A percentile compares a stretch with the other conserved stretches of the same genome.
Conservation (phyloP, 1,139 yeast species). For the Geotrichum reessii region DNA sequence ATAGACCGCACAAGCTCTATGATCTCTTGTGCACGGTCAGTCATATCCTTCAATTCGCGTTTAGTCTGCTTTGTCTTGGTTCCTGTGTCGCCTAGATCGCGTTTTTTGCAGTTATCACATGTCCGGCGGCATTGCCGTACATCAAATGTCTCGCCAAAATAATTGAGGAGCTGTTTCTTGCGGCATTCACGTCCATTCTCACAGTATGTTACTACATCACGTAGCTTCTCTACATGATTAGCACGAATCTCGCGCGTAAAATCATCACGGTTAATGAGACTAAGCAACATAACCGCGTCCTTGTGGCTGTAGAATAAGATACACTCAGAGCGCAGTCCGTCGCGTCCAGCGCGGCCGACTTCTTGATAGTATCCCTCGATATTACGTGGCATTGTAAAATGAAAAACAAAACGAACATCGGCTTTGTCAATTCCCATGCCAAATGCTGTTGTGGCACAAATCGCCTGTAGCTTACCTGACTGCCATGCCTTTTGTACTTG, state of each 20-base stretch:
- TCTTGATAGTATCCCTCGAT: slow-evolving; percentile 96
- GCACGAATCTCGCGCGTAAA: slow-evolving; percentile 61
- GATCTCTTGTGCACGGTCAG: slow-evolving; percentile 56
- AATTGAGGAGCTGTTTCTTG: slow-evolving; percentile 78
- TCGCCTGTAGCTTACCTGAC: slow-evolving; percentile 57
- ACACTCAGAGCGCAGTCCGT: slow-evolving; percentile 77
- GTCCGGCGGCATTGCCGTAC: slow-evolving; percentile 58
- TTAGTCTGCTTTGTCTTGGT: background rate
- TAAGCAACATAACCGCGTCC: slow-evolving; percentile 49
- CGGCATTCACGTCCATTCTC: slow-evolving; percentile 89
- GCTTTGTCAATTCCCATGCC: slow-evolving; percentile 99
- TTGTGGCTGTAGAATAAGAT: slow-evolving; percentile 71
- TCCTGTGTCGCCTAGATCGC: slow-evolving; percentile 37
- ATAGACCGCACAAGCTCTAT: slow-evolving; percentile 53
- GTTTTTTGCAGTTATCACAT: slow-evolving; percentile 77
- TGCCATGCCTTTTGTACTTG: slow-evolving; percentile 81
- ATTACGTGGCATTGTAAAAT: slow-evolving; percentile 81
- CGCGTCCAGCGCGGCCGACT: slow-evolving; percentile 98
- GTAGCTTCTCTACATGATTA: slow-evolving; percentile 68
- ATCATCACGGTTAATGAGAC: slow-evolving; percentile 70
- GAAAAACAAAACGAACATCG: slow-evolving; percentile 87
- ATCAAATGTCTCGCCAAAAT: slow-evolving; percentile 79
- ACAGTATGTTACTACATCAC: slow-evolving; percentile 86
- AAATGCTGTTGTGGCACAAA: slow-evolving; percentile 96
- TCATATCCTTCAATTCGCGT: slow-evolving; percentile 60